Percentiles rank a stretch among this genome's conserved stretches.
Evolutionary conservation across 2,329 filamentous ascomycete species (phyloP).

Genomic region (Aspergillus sp.): DNA sequence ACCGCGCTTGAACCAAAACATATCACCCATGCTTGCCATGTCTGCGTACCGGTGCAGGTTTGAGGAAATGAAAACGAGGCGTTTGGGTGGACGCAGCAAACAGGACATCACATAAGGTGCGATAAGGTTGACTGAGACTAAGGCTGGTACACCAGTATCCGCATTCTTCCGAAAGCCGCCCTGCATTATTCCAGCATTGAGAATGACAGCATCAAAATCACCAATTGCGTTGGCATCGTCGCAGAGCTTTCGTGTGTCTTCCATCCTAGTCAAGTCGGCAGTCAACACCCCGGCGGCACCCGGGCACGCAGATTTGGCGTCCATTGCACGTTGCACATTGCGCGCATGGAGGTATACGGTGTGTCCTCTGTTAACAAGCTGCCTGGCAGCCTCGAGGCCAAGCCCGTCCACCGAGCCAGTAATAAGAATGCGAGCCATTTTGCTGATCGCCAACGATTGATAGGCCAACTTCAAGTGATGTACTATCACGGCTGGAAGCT

Average conservation of each 20-base stretch:
- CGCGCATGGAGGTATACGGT: constrained; percentile 59
- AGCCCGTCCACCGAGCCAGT: constrained; percentile 61
- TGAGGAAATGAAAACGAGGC: constrained; percentile 56
- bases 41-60: constrained; percentile 53
- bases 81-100: constrained; percentile 52
- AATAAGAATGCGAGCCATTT: constrained; percentile 46
- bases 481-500: too few species aligned
- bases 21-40: constrained; percentile 37
- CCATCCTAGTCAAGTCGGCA: constrained; percentile 54
- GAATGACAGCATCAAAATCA: constrained; percentile 57
- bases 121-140: constrained; percentile 58
- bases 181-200: constrained; percentile 57
- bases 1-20: constrained; percentile 42
- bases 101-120: constrained; percentile 59
- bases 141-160: constrained; percentile 34
- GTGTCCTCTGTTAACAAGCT: constrained; percentile 55
- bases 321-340: constrained; percentile 53
- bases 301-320: constrained; percentile 52
- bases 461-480: too few species aligned
- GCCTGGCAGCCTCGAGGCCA: constrained; percentile 53
- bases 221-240: constrained; percentile 53
- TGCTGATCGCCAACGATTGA: too few species aligned
- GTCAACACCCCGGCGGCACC: constrained; percentile 53
- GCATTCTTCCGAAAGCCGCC: constrained; percentile 45
- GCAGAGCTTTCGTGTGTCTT: constrained; percentile 54